Base-by-base conservation (phyloP, 441 rosid genomes). In the Gossypium davidsonii region DNA sequence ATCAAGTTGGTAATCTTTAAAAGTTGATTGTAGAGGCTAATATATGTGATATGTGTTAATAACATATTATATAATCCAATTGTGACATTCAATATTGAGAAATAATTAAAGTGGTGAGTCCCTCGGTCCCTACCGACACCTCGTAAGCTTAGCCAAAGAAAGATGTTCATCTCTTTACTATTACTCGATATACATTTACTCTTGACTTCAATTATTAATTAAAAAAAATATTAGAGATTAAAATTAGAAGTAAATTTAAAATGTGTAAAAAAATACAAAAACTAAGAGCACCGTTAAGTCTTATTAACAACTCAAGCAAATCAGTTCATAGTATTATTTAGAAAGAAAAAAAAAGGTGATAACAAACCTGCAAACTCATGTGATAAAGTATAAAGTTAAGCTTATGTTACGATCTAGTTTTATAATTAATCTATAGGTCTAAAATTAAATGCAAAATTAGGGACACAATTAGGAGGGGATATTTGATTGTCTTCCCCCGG, bases 401-500 rank as follows among this genome's bases (percentile, higher is more conserved):
- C 3, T 15, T n/a, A 2, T 18, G 14, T 20, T 55, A 21, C 6
- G 63, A 25, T 12, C 1, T 58, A 12, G 7, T 61, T 15, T 31
- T 2, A 23, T 57, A 31, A 61, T 8, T 7, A 61, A n/a, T 31
- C 46, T 7, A 31, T 15, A 34, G 15, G 15, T 46, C 25, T 28
- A 51, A 46, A 21, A 17, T 17, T 21, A 39, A 20, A 11, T 28
- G 34, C 7, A 69, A 6, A 20, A 15, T n/a, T 3, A 57, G 34
- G 37, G 74, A 44, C 59, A 25, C 17, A 46, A 12, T 11, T 12
- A 46, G 21, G 66, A 15, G 49, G 52, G 53, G 64, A 25, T 55
- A 48, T n/a, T 49, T 49, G 55, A 52, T 52, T 52, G 21, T 15
- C 17, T 67, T 79, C 72, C 39, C 23, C 59, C 55, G 17, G 53